phyloP scores from a whole-genome alignment of 257 asterid genomes.

The Leptodermis oblonga region DNA sequence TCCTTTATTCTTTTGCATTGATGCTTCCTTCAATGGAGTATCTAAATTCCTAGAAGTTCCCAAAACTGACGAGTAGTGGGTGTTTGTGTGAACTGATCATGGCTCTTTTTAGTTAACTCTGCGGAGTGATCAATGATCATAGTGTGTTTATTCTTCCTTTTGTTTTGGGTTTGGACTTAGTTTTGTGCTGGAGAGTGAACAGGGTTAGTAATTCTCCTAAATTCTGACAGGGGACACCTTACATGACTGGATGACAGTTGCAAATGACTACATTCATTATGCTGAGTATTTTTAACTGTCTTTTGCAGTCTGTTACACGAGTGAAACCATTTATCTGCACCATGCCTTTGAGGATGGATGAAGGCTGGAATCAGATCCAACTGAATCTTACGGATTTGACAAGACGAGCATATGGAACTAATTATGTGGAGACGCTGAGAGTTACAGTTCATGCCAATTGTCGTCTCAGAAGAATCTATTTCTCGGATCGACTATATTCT shows the following conservation, averaged over 20 bases:
- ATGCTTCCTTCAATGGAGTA: background rate
- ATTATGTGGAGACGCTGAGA: conserved; percentile 83
- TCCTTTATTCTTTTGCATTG: too few species aligned
- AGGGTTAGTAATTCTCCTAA: background rate
- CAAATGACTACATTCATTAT: background rate
- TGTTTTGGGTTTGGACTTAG: background rate
- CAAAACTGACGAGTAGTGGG: background rate
- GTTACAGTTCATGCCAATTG: conserved; percentile 95
- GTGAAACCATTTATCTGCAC: conserved; percentile 94
- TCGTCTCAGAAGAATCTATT: conserved; percentile 86
- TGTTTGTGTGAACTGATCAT: background rate
- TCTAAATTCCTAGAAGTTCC: background rate
- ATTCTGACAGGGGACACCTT: background rate
- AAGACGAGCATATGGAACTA: conserved; percentile 93
- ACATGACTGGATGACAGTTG: background rate
- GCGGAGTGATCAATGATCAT: background rate
- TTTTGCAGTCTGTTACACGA: conserved; percentile 73
- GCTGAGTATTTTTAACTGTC: conserved; percentile 7
- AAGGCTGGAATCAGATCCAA: conserved; percentile 95
- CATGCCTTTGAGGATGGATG: conserved; percentile 93
- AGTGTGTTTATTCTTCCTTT: too few species aligned
- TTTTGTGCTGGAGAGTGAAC: background rate
- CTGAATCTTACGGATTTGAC: conserved; percentile 83
- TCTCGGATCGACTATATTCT: conserved; percentile 89
- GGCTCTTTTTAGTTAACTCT: background rate